A percentile compares a stretch with the other conserved stretches of the same genome.
These are phyloP conservation scores for Xylaria digitata DNA, from an alignment of 2,329 filamentous ascomycete species.

Conservation along the genomic window DNA sequence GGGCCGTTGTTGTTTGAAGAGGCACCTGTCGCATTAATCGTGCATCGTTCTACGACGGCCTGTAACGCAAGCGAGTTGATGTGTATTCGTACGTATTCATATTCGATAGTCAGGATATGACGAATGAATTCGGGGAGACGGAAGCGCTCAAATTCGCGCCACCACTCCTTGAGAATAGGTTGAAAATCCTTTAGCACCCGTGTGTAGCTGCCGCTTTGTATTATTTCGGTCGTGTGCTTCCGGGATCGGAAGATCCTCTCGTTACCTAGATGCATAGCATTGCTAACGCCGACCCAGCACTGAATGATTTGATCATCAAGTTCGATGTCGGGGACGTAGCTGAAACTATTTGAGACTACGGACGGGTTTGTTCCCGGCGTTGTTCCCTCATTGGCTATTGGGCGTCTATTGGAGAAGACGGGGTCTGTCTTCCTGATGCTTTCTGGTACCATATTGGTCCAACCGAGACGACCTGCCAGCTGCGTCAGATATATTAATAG, in stretches of 20 bases:
- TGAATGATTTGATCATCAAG: conserved; percentile 78
- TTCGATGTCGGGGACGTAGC: conserved; percentile 74
- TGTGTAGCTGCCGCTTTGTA: conserved; percentile 86
- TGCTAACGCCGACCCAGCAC: conserved; percentile 94
- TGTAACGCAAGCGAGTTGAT: conserved; percentile 94
- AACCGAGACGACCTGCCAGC: conserved; percentile 89
- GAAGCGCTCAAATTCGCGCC: conserved; percentile 82
- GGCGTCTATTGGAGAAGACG: conserved; percentile 63
- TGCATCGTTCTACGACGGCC: conserved; percentile 93
- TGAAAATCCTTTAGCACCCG: conserved; percentile 83
- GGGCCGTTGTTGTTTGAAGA: conserved; percentile 53
- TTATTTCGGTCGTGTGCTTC: conserved; percentile 87
- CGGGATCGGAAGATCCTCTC: conserved; percentile 88
- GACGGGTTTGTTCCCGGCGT: conserved; percentile 71
- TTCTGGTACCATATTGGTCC: conserved; percentile 92
- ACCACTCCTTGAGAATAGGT: conserved; percentile 82
- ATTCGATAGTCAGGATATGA: conserved; percentile 91
- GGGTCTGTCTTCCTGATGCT: conserved; percentile 69
- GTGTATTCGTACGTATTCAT: conserved; percentile 94
- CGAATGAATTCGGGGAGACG: conserved; percentile 72
- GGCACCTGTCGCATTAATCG: conserved; percentile 71
- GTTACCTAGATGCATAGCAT: conserved; percentile 91
- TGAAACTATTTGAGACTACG: conserved; percentile 68
- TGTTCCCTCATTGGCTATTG: conserved; percentile 64
- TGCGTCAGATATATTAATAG: conserved; percentile 93